Evolutionary conservation across 225 moss, liverwort and hornwort species (phyloP), one percentile per base, ranked within the genome.

Genomic region (Bryoerythrophyllum caledonicum): DNA sequence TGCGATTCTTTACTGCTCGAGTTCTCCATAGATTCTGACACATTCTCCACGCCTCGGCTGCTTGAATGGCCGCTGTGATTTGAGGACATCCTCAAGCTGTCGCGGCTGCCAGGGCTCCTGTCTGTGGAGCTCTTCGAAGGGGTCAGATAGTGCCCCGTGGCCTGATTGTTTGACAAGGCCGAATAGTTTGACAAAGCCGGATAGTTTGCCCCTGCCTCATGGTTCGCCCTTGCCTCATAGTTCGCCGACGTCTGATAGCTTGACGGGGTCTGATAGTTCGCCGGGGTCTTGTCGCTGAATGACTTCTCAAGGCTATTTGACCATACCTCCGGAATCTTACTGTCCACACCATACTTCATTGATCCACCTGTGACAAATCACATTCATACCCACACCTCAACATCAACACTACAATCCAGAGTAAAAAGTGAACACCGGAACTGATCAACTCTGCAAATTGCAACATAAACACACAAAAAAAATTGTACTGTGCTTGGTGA

Each of bases 271-370:
- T n/a, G 32, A 32, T 32, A 32, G 32, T 51, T 20, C 19, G 51
- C 51, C 4, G 51, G 51, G 7, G 51, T 51, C 51, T 51, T 51
- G 51, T 20, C 51, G 4, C 3, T 19, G 51, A 5, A 51, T 51
- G 51, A 51, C 7, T 4, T 20, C 51, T 51, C 51, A 51, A 51
- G 51, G 1, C 19, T 3, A 3, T 5, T 3, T 32, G 32, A 32
- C 32, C 19, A 21, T 7, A 28, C 37, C 46, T 68, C 83, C 56
- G 8, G 3, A 13, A 54, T 1, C 32, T 38, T 69, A 14, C 52
- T 17, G n/a, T 74, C 48, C 8, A 85, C 0, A 81, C 84, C 81
- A n/a, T 75, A 75, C 68, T 81, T 85, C 0, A 79, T 78, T 5
- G 1, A 51, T 19, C 19, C 13, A 3, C 32, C 32, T 32, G 32